Conservation (phyloP, 106 monocot genomes). For the Dendrobium catenatum region DNA sequence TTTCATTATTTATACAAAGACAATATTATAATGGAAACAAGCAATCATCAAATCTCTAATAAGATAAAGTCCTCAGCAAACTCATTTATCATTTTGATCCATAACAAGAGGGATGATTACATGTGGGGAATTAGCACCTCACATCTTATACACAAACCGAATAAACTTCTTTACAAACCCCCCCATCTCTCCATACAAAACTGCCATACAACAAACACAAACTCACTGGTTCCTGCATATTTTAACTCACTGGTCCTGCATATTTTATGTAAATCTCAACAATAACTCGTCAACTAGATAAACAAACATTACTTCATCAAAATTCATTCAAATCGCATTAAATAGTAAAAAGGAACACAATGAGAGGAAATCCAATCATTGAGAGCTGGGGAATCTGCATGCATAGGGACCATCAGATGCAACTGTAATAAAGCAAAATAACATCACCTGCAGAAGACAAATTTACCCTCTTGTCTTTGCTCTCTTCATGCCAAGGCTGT, state of each 20-base stretch:
- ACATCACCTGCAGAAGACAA: background rate
- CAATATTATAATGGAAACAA: no score
- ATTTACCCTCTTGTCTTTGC: constrained; percentile 75
- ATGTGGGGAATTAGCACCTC: background rate
- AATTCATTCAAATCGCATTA: background rate
- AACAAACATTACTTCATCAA: background rate
- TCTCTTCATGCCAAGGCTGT: constrained; percentile 85
- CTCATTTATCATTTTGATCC: no score
- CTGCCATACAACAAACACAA: background rate
- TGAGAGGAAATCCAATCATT: background rate
- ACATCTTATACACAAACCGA: background rate
- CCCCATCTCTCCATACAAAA: background rate
- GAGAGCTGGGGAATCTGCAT: background rate
- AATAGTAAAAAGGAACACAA: background rate
- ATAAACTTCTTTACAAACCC: background rate
- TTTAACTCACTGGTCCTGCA: constrained; percentile 1
- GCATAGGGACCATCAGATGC: background rate
- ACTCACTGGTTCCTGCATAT: background rate
- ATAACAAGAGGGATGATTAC: no score
- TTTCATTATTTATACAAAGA: no score
- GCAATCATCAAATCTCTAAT: no score
- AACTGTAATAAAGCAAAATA: background rate
- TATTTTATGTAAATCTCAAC: background rate
- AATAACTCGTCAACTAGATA: background rate
- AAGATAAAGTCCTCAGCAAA: no score